Base-by-base conservation (phyloP, 768 basidiomycete genomes). In the Filobasidium floriforme region DNA sequence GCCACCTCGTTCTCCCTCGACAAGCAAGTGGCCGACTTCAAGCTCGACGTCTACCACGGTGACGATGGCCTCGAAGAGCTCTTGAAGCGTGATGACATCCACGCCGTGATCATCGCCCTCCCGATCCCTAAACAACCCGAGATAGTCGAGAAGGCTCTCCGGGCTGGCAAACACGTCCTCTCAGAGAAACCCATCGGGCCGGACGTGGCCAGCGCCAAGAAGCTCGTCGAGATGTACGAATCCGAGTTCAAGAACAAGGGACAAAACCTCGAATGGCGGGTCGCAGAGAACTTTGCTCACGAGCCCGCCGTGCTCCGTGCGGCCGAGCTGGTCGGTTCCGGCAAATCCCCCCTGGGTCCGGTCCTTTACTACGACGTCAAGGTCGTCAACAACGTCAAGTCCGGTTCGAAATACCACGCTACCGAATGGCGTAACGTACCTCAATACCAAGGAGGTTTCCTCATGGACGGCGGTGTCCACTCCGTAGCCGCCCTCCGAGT, bases 341-440 rank as follows among this genome's bases (percentile, higher is more conserved):
- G 64, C 41, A 28, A 79, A 12, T 86, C 88, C 7, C 85, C 84
- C 79, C 86, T 92, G 60, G 90, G 91, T 4, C 83, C 85, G 55
- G 82, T 92, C 55, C 80, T 80, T 12, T 86, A 83, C 75, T 93
- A 88, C 82, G 85, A 82, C 65, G 81, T 84, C 18, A 78, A 82
- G 6, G 80, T 81, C 1, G 80, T 85, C 29, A 82, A 82, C 68
- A 81, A 81, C 69, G 80, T 89, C 67, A 84, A 86, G 68, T 80
- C 84, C 73, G 83, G 84, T 15, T 84, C 83, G 28, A 87, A 87
- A 73, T 92, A 85, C 82, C 89, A 89, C 75, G 86, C 88, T 61
- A 90, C 89, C 0, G 84, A 86, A 43, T 92, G 91, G 91, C 82
- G 90, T 46, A 88, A 87, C 1, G 80, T 88, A 59, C 90, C 90